These are phyloP conservation scores for barrel medic (Medicago truncatula) DNA, from an alignment of 306 rosid genomes.

Conservation along the genomic window MtrunA17r5.0-ANR NC_053044.1:40801001-40801500, in stretches of 20 bases:
- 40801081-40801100: no score
- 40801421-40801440: constrained; percentile 18
- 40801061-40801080: no score
- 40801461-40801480: not conserved
- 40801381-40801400: constrained; percentile 88
- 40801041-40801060: no score
- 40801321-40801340: constrained; percentile 94
- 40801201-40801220: not conserved
- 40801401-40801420: constrained; percentile 61
- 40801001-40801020: no score
- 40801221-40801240: not conserved
- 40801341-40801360: constrained; percentile 81
- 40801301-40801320: constrained; percentile 50
- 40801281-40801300: not conserved
- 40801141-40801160: no score
- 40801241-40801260: not conserved
- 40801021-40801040: no score
- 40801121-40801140: no score
- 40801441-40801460: not conserved
- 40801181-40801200: not conserved
- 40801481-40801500: constrained; percentile 60
- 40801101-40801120: no score
- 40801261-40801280: not conserved
- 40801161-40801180: not conserved
- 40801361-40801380: constrained; percentile 94